Conservation (phyloP, 31 red algal species). For the Asparagopsis taxiformis region DNA sequence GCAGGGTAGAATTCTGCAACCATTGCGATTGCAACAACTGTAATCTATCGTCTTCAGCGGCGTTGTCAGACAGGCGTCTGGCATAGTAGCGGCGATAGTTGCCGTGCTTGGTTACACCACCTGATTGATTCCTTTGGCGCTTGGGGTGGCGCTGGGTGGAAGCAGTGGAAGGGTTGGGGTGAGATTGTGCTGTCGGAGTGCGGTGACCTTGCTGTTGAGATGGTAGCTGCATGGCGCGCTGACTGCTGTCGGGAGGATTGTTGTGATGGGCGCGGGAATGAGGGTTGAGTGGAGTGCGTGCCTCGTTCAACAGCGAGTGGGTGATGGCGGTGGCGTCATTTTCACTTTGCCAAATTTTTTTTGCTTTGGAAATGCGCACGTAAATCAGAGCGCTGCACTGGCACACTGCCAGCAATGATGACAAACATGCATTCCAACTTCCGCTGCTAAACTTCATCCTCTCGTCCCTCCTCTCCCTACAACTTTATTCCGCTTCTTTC, state of each 20-base stretch:
- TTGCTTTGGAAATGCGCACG: no score
- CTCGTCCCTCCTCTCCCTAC: neutral
- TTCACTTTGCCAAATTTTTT: no score
- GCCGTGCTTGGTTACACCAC: slow-evolving; percentile 9
- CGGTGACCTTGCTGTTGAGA: no score
- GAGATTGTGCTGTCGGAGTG: no score
- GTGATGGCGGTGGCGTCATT: no score
- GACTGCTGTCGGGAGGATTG: no score
- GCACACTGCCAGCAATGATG: neutral
- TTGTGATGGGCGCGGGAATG: no score
- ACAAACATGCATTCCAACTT: neutral
- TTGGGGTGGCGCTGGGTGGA: neutral
- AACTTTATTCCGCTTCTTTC: neutral
- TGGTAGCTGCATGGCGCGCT: no score
- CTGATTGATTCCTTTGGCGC: neutral
- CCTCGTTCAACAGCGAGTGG: no score
- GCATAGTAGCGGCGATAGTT: slow-evolving; percentile 53
- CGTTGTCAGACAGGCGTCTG: slow-evolving; percentile 28
- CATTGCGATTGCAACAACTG: slow-evolving; percentile 7
- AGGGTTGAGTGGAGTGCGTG: no score
- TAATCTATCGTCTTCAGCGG: slow-evolving; percentile 26
- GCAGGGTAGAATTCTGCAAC: neutral
- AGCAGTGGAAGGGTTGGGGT: no score
- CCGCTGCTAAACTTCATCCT: neutral
- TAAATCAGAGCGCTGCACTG: no score